Conservation (phyloP, 2,329 filamentous ascomycete genomes). For the Fusarium equiseti region DNA sequence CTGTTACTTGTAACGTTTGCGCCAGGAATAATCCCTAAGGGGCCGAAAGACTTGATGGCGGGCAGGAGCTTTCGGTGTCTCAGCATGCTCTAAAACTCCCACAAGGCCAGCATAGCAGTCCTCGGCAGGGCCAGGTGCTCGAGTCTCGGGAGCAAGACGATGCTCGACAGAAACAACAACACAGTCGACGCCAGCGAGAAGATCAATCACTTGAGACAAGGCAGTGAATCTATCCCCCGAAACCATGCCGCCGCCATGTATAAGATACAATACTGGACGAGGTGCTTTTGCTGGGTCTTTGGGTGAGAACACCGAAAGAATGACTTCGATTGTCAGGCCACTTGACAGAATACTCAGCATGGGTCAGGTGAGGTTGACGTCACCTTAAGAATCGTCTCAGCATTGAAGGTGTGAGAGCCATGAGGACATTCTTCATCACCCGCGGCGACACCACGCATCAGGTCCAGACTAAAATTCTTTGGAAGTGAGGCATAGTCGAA, state of each 20-base stretch:
- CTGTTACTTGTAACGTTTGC: too few species aligned
- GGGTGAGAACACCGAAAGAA: neutral
- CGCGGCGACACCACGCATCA: slow-evolving; percentile 11
- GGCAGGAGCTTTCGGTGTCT: too few species aligned
- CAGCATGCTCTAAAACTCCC: slow-evolving; percentile 2
- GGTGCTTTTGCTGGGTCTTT: neutral
- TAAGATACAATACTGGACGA: slow-evolving; percentile 7
- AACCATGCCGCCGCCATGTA: slow-evolving; percentile 12
- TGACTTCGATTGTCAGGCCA: neutral
- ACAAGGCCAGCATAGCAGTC: slow-evolving; percentile 10
- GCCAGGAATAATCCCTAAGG: too few species aligned
- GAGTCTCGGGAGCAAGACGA: slow-evolving; percentile 6
- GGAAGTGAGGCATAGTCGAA: slow-evolving; percentile 11
- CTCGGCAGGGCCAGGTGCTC: neutral
- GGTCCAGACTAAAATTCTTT: slow-evolving; percentile 9
- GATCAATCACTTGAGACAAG: neutral
- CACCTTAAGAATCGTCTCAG: neutral
- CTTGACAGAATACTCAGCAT: neutral
- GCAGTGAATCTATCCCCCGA: slow-evolving; percentile 4
- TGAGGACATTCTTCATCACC: slow-evolving; percentile 8
- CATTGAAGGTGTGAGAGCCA: slow-evolving; percentile 10
- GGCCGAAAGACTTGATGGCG: too few species aligned
- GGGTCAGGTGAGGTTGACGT: slow-evolving; percentile 1
- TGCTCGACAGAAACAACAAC: slow-evolving; percentile 9
- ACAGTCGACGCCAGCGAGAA: neutral